Conservation (phyloP, 1,284 basidiomycete species). For the Trametes sp. region DNA sequence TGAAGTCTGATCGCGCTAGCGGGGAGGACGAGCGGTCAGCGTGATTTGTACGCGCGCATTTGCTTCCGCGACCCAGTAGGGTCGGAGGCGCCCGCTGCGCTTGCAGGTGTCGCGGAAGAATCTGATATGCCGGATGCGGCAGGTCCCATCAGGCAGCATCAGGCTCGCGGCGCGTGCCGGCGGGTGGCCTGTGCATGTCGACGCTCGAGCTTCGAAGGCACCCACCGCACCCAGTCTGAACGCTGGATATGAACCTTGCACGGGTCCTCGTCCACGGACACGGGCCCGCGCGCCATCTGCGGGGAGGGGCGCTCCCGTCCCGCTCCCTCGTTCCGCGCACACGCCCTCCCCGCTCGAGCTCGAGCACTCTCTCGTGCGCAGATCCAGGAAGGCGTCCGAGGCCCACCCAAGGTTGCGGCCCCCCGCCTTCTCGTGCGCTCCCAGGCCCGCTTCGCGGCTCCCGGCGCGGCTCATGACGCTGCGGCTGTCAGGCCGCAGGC, state of each 20-base stretch:
- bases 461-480: constrained; percentile 22
- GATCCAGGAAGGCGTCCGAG: constrained; percentile 1
- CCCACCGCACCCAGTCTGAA: neutral
- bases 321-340: constrained; percentile 19
- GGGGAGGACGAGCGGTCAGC: constrained; percentile 10
- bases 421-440: neutral
- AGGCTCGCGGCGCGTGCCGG: constrained; percentile 14
- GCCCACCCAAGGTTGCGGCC: constrained; percentile 9
- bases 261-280: constrained; percentile 1
- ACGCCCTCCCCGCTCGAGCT: neutral
- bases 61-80: constrained; percentile 32
- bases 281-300: neutral
- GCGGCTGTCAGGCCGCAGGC: constrained; percentile 8
- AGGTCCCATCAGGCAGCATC: constrained; percentile 10
- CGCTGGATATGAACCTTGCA: neutral
- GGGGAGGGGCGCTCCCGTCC: constrained; percentile 15
- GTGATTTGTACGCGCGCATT: constrained; percentile 29
- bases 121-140: constrained; percentile 27
- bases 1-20: constrained; percentile 11
- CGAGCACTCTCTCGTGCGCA: constrained; percentile 2
- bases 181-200: neutral
- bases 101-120: constrained; percentile 25
- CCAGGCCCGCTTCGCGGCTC: constrained; percentile 19
- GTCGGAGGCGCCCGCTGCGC: neutral
- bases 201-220: neutral